A percentile compares a stretch with the other conserved stretches of the same genome.
Conservation (phyloP, 106 monocot species). For the Amphibolis antarctica region DNA sequence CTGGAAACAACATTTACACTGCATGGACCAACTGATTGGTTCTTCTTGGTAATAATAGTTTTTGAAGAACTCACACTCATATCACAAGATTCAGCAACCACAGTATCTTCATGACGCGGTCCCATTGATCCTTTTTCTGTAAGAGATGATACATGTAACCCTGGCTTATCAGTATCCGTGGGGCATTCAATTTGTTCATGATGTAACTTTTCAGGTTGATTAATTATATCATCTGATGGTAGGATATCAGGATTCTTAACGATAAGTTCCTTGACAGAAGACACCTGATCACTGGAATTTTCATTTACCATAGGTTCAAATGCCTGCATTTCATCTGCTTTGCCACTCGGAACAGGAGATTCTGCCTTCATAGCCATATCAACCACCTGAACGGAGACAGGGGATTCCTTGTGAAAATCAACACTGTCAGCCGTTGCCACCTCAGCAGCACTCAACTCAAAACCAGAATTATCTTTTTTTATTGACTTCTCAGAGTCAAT, state of each 20-base stretch:
- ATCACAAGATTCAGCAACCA: neutral
- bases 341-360: neutral
- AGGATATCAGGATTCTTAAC: neutral
- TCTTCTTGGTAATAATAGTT: too few species aligned
- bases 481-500: slow-evolving; percentile 4
- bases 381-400: neutral
- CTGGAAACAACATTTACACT: neutral
- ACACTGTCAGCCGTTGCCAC: neutral
- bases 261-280: neutral
- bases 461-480: slow-evolving; percentile 6
- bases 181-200: neutral
- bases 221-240: neutral
- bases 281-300: neutral
- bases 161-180: neutral
- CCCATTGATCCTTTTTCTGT: neutral
- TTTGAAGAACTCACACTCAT: neutral
- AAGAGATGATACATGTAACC: neutral
- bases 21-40: too few species aligned
- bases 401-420: slow-evolving; percentile 1
- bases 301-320: neutral
- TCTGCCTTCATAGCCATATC: neutral
- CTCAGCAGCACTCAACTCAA: too few species aligned
- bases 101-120: neutral
- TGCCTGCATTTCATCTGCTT: slow-evolving; percentile 4
- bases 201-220: neutral